Conservation (phyloP, 192 early-diverging fungal species). For the Chytriomyces hyalinus region DNA sequence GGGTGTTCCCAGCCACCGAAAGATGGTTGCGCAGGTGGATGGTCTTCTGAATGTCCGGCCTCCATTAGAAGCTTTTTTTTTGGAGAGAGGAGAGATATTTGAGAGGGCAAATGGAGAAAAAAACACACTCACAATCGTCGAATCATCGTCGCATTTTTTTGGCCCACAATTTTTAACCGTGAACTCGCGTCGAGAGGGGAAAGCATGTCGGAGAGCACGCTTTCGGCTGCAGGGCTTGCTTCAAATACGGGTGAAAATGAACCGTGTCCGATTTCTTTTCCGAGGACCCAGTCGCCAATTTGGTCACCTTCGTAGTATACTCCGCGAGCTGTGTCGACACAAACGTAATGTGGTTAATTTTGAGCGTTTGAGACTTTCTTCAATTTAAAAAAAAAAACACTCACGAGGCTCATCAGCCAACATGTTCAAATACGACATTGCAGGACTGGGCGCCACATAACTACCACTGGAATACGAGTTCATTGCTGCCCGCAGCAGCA, state of each 20-base stretch:
- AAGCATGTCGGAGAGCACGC: slow-evolving; percentile 26
- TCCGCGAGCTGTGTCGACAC: slow-evolving; percentile 18
- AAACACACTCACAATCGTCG: background rate
- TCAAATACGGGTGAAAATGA: slow-evolving; percentile 79
- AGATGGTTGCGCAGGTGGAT: background rate
- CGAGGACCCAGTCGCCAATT: slow-evolving; percentile 74
- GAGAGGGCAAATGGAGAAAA: background rate
- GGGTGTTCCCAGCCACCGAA: no score
- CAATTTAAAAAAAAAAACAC: background rate
- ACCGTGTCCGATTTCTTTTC: slow-evolving; percentile 72
- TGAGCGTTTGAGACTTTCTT: background rate
- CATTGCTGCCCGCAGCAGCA: background rate
- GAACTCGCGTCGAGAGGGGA: slow-evolving; percentile 49
- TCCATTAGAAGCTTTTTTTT: no score
- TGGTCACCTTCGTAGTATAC: slow-evolving; percentile 73
- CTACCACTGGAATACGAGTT: background rate
- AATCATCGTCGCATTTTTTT: slow-evolving; percentile 39
- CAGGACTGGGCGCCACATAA: slow-evolving; percentile 19
- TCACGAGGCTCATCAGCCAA: slow-evolving; percentile 18
- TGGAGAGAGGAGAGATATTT: no score
- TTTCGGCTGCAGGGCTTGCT: slow-evolving; percentile 58
- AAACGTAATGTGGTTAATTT: slow-evolving; percentile 4
- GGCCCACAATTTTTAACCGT: slow-evolving; percentile 77
- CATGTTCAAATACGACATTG: slow-evolving; percentile 34
- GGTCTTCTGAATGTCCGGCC: background rate